Conservation (phyloP, 768 basidiomycete genomes). For the Psilocybe subaeruginosa region DNA sequence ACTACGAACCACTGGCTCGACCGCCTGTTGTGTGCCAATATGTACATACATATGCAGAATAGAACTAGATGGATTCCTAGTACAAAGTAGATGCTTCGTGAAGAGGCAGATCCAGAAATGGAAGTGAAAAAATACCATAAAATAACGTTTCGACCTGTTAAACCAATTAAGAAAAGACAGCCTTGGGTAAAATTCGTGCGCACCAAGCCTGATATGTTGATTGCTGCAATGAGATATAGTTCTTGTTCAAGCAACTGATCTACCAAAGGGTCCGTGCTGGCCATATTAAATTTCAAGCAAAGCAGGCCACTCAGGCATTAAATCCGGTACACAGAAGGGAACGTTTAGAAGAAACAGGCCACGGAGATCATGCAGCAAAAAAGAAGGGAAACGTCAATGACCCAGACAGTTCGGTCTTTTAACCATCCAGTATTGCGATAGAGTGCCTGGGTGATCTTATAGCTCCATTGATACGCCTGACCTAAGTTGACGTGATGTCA, state of each 20-base stretch:
- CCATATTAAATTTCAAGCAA: neutral
- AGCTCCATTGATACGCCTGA: too few relatives aligned
- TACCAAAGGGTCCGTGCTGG: neutral
- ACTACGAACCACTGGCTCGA: conserved; percentile 10
- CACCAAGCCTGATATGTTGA: neutral
- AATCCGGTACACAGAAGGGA: too few relatives aligned
- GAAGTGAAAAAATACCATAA: neutral
- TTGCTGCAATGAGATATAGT: neutral
- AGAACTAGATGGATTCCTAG: conserved; percentile 11
- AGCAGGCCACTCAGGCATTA: too few relatives aligned
- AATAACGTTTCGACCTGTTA: neutral
- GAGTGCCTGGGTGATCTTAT: too few relatives aligned
- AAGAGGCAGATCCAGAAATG: neutral
- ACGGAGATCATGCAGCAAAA: too few relatives aligned
- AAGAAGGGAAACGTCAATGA: too few relatives aligned
- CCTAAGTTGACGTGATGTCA: neutral
- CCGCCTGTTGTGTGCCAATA: neutral
- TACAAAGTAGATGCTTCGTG: neutral
- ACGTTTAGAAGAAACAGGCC: too few relatives aligned
- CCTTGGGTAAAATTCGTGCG: neutral
- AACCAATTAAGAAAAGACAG: neutral
- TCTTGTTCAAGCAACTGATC: neutral
- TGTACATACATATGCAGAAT: conserved; percentile 13
- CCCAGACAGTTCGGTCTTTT: too few relatives aligned
- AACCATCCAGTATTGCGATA: too few relatives aligned